A percentile compares a stretch with the other conserved stretches of the same genome.
Evolutionary conservation across 2,329 filamentous ascomycete species (phyloP).

Genomic region (Xylaria sp.): DNA sequence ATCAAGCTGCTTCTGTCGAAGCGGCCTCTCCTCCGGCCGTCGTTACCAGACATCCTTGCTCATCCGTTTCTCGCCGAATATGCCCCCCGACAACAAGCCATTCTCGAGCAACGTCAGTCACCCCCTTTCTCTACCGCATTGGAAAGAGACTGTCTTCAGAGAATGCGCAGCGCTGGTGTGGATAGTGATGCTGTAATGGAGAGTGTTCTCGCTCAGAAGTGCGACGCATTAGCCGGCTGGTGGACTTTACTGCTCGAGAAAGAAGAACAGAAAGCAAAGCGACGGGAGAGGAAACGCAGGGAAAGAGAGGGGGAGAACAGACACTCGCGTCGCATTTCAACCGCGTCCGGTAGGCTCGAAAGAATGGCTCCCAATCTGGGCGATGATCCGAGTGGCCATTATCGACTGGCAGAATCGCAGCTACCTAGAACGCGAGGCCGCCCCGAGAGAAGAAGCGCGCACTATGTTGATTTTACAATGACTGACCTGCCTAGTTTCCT

Average conservation of each 20-base stretch:
- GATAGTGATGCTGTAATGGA: constrained; percentile 93
- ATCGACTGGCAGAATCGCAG: constrained; percentile 34
- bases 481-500: constrained; percentile 73
- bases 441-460: constrained; percentile 67
- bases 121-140: constrained; percentile 78
- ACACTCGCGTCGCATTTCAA: constrained; percentile 75
- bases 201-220: constrained; percentile 83
- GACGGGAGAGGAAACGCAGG: constrained; percentile 75
- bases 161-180: constrained; percentile 90
- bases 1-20: constrained; percentile 83
- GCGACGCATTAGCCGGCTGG: constrained; percentile 89
- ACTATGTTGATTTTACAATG: constrained; percentile 57
- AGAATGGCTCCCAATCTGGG: constrained; percentile 70
- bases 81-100: constrained; percentile 81
- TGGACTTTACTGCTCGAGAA: constrained; percentile 94
- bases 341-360: constrained; percentile 81
- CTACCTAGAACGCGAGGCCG: constrained; percentile 68
- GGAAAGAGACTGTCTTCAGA: constrained; percentile 84
- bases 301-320: constrained; percentile 79
- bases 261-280: constrained; percentile 77
- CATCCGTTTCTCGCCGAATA: constrained; percentile 85
- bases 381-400: constrained; percentile 60
- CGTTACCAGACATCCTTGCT: constrained; percentile 75
- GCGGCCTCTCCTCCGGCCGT: constrained; percentile 75
- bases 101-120: constrained; percentile 74